Base-by-base conservation (phyloP, 441 rosid species). In the Syzygium malaccense region DNA sequence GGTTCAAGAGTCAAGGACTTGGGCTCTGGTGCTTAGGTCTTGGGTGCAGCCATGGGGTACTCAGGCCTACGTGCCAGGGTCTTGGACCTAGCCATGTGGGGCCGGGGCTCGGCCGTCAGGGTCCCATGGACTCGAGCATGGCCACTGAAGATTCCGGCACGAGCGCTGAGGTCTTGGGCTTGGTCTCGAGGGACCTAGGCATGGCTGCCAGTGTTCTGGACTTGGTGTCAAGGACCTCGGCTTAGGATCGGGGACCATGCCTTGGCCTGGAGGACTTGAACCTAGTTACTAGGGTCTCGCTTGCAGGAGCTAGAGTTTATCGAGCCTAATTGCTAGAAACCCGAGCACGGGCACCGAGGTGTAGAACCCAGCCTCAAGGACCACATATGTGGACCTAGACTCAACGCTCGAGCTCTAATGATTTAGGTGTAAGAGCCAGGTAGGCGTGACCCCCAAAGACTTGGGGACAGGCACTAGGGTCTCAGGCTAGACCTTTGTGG, bases 301-400 rank as follows among this genome's bases (percentile, higher is more conserved):
- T 66, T 1, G 45, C 3, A 18, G 0, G 45, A 8, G 37, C 4
- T 0, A 1, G 2, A 66, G 78, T 32, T 32, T 32, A 6, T 66
- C 3, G 7, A 7, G 25, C 78, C 78, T 41, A 32, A 32, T 0
- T 1, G 0, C 19, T 18, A 41, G 45, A 66, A 32, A 18, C 25
- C 37, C 4, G 0, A 66, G 45, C 14, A 66, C 3, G 0, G 0
- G 78, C 13, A 32, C 23, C 11, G 11, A 1, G 45, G 7, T 66
- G 41, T 66, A 32, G 14, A 66, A 1, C 25, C 3, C 7, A 1
- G 25, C 78, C 78, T 32, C 2, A 0, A 66, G 45, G 45, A 32
- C 25, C 2, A 10, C 45, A 66, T 4, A 32, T 17, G 7, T 66
- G 45, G 25, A 66, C 78, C 20, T 13, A 0, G 7, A 66, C 37